A percentile compares a stretch with the other conserved stretches of the same genome.
These are phyloP conservation scores for Xylariaceae sp. DNA, from an alignment of 2,329 filamentous ascomycete genomes.

Conservation along the genomic window DNA sequence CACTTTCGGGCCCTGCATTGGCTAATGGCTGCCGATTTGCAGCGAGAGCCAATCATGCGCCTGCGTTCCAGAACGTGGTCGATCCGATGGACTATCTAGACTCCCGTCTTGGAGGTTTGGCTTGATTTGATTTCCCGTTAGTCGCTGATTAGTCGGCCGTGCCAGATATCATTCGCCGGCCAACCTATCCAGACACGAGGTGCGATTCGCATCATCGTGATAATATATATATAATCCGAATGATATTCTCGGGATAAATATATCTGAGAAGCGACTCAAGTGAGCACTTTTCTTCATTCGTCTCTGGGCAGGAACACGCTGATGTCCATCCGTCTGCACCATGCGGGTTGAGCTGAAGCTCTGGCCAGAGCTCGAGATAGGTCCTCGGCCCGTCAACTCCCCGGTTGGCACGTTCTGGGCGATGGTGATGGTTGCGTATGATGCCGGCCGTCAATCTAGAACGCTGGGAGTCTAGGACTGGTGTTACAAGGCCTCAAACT, in stretches of 20 bases:
- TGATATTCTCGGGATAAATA: not conserved
- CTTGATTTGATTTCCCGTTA: not conserved
- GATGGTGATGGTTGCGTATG: not conserved
- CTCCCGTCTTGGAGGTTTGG: not conserved
- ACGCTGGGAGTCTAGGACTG: not conserved
- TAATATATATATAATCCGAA: not conserved
- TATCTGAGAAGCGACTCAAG: too few relatives aligned
- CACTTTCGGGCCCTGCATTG: constrained; percentile 30
- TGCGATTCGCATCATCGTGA: not conserved
- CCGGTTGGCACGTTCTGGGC: not conserved
- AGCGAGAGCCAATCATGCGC: constrained; percentile 14
- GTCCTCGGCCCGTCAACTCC: not conserved
- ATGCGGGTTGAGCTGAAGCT: not conserved
- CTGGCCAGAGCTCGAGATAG: not conserved
- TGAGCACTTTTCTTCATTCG: not conserved
- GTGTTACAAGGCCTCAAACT: not conserved
- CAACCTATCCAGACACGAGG: not conserved
- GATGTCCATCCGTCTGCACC: not conserved
- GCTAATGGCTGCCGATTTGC: constrained; percentile 6
- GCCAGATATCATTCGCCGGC: not conserved
- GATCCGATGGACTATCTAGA: constrained; percentile 10
- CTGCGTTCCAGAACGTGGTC: constrained; percentile 17
- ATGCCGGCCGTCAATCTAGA: not conserved
- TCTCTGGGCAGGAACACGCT: not conserved
- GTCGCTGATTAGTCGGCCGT: not conserved